These are phyloP conservation scores for Artemisia annua DNA, from an alignment of 129 eudicot genomes.

Conservation along the genomic window DNA sequence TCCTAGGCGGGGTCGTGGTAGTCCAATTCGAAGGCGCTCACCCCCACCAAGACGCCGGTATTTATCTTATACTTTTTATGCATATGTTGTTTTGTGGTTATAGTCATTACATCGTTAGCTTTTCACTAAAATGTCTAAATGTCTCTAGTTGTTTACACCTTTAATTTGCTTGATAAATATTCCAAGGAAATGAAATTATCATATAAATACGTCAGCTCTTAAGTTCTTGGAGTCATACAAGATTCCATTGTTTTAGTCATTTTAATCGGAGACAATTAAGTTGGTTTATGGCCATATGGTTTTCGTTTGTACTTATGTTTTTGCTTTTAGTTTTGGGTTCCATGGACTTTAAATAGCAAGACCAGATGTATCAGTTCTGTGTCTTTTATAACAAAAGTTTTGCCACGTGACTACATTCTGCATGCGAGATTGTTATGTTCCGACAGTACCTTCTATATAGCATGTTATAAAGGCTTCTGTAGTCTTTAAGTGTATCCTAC, in stretches of 20 bases:
- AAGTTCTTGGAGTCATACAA: too few relatives aligned
- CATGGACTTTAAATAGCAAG: background rate
- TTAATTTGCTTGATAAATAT: too few relatives aligned
- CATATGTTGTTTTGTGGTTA: background rate
- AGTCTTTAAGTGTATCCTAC: background rate
- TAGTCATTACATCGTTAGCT: background rate
- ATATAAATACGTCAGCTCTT: too few relatives aligned
- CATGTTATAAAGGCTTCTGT: background rate
- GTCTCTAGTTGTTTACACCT: too few relatives aligned
- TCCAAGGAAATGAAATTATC: too few relatives aligned
- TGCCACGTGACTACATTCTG: background rate
- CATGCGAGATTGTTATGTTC: background rate
- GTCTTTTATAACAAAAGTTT: background rate
- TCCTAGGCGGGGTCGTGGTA: too few relatives aligned
- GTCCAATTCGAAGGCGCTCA: constrained; percentile 85
- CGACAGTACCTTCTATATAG: background rate
- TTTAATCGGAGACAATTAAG: too few relatives aligned
- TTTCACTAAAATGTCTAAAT: too few relatives aligned
- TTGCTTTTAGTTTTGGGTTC: background rate
- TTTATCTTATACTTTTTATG: background rate
- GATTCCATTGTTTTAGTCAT: too few relatives aligned
- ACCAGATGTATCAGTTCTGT: background rate
- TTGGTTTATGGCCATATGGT: too few relatives aligned
- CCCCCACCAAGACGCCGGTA: constrained; percentile 91
- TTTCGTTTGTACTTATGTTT: too few relatives aligned